Conservation (phyloP, 257 asterid genomes). For the Anisodus acutangulus region DNA sequence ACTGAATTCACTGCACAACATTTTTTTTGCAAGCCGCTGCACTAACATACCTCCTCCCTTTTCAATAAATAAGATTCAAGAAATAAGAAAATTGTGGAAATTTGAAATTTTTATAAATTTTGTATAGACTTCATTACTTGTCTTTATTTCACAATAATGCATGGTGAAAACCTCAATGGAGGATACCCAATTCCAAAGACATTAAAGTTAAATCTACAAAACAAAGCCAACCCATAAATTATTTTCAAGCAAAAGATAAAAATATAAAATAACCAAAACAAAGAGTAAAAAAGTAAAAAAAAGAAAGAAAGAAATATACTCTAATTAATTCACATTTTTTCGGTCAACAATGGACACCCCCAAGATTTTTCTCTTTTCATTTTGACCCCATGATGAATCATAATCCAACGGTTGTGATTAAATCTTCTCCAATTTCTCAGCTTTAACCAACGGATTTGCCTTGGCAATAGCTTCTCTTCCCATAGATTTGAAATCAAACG, state of each 20-base stretch:
- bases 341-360: neutral
- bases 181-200: constrained; percentile 1
- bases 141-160: constrained; percentile 16
- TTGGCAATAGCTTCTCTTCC: constrained; percentile 89
- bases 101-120: neutral
- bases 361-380: neutral
- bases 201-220: constrained; percentile 6
- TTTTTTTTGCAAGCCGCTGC: too few species aligned
- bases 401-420: constrained; percentile 48
- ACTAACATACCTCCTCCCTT: too few species aligned
- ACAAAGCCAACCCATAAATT: constrained; percentile 33
- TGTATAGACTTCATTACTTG: neutral
- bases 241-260: neutral
- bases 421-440: constrained; percentile 64
- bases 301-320: neutral
- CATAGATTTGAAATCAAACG: constrained; percentile 73
- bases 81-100: neutral
- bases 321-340: constrained; percentile 30
- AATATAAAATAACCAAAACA: neutral
- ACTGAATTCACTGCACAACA: too few species aligned
- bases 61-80: neutral
- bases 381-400: neutral
- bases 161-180: constrained; percentile 2
- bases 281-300: too few species aligned
- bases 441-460: constrained; percentile 80